Evolutionary conservation across 345 rosid genomes (phyloP), one percentile per base, ranked within the genome.

Genomic region (Microthlaspi erraticum): DNA sequence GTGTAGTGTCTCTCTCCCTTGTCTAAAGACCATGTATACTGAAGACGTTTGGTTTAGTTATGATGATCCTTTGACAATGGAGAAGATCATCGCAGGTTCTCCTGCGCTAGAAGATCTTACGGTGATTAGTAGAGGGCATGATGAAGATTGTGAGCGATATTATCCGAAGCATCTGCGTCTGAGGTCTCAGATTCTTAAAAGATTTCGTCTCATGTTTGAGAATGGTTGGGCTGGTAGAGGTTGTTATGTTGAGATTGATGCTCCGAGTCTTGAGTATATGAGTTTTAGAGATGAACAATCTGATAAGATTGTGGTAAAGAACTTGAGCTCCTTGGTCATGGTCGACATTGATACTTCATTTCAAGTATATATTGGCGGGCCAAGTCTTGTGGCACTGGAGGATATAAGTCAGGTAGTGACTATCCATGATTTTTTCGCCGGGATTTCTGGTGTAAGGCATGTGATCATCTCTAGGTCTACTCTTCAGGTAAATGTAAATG

Each of bases 191-290:
- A 20, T 39, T 13, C 13, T 20, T 20, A 20, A 20, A 20, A 20
- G 23, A 20, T 1, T 20, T 20, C 23, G 23, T 20, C 23, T 3
- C 12, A 1, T n/a, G n/a, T n/a, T n/a, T n/a, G n/a, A n/a, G n/a
- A n/a, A n/a, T n/a, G n/a, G n/a, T n/a, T n/a, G n/a, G n/a, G n/a
- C n/a, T n/a, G n/a, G n/a, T n/a, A n/a, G n/a, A n/a, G n/a, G n/a
- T n/a, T n/a, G n/a, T n/a, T n/a, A n/a, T n/a, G 48, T 68, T 34
- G 46, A 57, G 44, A 46, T 69, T 37, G 66, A 69, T 58, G 50
- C 66, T 58, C 66, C 74, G 46, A 1, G 41, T 11, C 59, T 70
- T 3, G 10, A 59, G 14, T 48, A 20, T 70, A 0, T 59, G 59
- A 59, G 26, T 6, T 33, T 34, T 1, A 2, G 1, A 3, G 36